A percentile compares a stretch with the other conserved stretches of the same genome.
Evolutionary conservation across 371 early-diverging fungal species (phyloP).

Genomic region (Rhizomucor miehei): DNA sequence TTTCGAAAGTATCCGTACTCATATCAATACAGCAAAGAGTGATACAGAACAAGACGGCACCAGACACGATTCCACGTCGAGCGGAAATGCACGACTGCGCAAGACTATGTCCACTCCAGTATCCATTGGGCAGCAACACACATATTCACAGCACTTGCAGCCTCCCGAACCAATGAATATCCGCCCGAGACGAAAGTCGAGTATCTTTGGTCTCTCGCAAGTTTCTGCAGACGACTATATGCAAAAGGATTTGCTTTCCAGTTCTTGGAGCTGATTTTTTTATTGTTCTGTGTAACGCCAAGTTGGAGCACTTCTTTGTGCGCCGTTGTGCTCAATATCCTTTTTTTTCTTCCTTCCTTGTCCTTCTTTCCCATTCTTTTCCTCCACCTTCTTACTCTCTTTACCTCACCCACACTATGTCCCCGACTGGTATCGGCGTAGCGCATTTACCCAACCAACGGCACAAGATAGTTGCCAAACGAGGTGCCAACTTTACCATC

Average conservation of each 20-base stretch:
- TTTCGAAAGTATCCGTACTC: not conserved
- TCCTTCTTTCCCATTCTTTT: not conserved
- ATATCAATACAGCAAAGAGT: no score
- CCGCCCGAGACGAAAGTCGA: constrained; percentile 2
- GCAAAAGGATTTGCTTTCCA: constrained; percentile 31
- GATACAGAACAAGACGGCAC: not conserved
- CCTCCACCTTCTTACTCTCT: not conserved
- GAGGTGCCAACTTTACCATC: constrained; percentile 89
- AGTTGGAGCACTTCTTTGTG: constrained; percentile 12
- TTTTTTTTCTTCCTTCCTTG: constrained; percentile 8
- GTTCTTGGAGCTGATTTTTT: constrained; percentile 18
- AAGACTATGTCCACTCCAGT: no score
- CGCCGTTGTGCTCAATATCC: constrained; percentile 2
- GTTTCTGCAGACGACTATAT: constrained; percentile 37
- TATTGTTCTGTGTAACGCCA: constrained; percentile 16
- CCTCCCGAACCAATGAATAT: constrained; percentile 3
- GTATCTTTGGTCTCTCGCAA: constrained; percentile 21
- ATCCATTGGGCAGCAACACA: not conserved
- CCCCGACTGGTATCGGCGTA: constrained; percentile 81
- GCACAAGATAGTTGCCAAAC: constrained; percentile 91
- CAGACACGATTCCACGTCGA: not conserved
- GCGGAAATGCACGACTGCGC: not conserved
- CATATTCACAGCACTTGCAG: not conserved
- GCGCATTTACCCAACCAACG: constrained; percentile 97
- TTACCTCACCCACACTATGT: constrained; percentile 24